phyloP scores from a whole-genome alignment of 352 stramenopile species.

The Globisporangium uncinulatum region DNA sequence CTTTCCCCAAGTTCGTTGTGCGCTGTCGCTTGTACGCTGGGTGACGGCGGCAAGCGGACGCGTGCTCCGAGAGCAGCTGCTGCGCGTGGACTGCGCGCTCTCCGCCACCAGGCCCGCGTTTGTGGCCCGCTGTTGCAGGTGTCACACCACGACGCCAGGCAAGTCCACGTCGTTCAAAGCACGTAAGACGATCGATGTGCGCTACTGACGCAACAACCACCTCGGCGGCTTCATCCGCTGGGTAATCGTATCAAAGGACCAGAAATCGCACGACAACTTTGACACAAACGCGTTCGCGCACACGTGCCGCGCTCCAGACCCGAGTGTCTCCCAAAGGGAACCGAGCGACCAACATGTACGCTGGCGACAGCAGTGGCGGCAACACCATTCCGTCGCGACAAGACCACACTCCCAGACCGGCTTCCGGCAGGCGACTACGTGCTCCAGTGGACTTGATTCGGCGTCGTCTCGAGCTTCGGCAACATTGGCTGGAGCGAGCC shows the following conservation, averaged over 20 bases:
- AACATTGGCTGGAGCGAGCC: conserved; percentile 35
- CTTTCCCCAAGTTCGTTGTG: no score
- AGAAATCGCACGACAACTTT: conserved; percentile 18
- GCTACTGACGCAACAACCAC: conserved; percentile 28
- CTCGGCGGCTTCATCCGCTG: conserved; percentile 46
- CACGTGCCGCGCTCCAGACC: conserved; percentile 40
- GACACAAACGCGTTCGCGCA: conserved; percentile 40
- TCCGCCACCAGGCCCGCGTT: no score
- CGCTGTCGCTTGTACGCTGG: no score
- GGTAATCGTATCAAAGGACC: conserved; percentile 25
- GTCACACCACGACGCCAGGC: conserved; percentile 10
- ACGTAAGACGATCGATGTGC: conserved; percentile 17
- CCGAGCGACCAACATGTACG: conserved; percentile 5
- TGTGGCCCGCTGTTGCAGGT: no score
- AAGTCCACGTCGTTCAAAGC: conserved; percentile 13
- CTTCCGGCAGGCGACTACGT: conserved; percentile 43
- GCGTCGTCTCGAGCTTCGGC: conserved; percentile 38
- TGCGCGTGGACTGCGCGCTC: no score
- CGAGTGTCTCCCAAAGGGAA: conserved; percentile 21
- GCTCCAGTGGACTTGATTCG: conserved; percentile 51
- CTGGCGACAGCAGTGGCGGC: conserved; percentile 22
- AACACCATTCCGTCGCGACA: conserved; percentile 32
- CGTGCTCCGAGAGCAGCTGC: no score
- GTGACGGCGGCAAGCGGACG: no score
- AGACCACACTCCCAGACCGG: conserved; percentile 43